phyloP scores from a whole-genome alignment of 495 filamentous ascomycete genomes.

The Pseudevernia furfuracea region DNA sequence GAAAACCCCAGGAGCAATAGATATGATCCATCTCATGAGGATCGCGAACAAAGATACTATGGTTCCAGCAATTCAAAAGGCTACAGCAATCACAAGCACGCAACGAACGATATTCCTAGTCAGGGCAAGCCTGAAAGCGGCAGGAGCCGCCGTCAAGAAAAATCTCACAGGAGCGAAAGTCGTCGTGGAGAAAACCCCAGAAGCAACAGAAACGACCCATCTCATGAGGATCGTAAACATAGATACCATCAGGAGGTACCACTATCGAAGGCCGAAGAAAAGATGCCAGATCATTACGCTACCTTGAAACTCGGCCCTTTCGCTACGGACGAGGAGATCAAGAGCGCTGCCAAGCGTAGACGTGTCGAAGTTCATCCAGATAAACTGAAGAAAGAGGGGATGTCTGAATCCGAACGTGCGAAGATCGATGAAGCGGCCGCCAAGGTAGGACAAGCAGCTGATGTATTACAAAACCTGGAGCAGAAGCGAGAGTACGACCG shows the following conservation, averaged over 20 bases:
- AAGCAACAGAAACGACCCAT: not conserved
- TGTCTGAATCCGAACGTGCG: slow-evolving; percentile 1
- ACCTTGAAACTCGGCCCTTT: slow-evolving; percentile 10
- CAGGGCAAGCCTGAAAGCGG: not conserved
- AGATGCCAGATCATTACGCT: slow-evolving; percentile 10
- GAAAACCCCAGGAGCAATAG: not conserved
- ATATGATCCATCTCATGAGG: not conserved
- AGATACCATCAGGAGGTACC: not conserved
- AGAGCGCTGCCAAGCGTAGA: slow-evolving; percentile 11
- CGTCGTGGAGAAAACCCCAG: not conserved
- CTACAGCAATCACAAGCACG: not conserved
- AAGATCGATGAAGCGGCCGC: slow-evolving; percentile 7
- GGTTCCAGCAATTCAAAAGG: not conserved
- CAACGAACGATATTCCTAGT: not conserved
- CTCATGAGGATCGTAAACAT: not conserved
- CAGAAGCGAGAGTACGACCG: not conserved
- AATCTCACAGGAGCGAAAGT: not conserved
- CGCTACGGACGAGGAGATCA: slow-evolving; percentile 6
- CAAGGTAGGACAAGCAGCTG: slow-evolving; percentile 13
- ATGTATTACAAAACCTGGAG: not conserved
- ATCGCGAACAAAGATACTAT: not conserved
- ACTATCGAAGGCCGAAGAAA: not conserved
- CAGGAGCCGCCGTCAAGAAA: not conserved
- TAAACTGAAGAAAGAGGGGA: slow-evolving; percentile 7
- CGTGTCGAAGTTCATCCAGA: slow-evolving; percentile 19